Conservation (phyloP, 2,329 filamentous ascomycete genomes). For the Penicillium sp. region DNA sequence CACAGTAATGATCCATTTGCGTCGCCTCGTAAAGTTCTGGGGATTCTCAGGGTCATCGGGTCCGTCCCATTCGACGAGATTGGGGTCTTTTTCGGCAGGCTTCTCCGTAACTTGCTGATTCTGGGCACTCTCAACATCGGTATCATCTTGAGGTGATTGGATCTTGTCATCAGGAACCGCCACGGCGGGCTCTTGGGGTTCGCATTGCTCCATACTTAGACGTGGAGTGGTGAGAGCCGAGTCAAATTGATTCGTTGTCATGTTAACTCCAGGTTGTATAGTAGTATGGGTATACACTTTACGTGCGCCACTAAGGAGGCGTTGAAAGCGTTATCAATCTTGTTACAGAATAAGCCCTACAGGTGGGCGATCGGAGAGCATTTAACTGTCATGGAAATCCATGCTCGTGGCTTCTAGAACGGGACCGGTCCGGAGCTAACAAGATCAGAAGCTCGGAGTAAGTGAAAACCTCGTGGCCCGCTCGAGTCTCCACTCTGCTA, state of each 20-base stretch:
- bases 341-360: neutral
- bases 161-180: slow-evolving; percentile 5
- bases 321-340: neutral
- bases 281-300: neutral
- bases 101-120: slow-evolving; percentile 8
- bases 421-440: slow-evolving; percentile 5
- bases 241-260: slow-evolving; percentile 11
- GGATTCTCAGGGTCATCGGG: slow-evolving; percentile 31
- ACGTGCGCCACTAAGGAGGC: neutral
- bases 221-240: slow-evolving; percentile 19
- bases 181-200: neutral
- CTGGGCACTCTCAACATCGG: slow-evolving; percentile 17
- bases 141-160: slow-evolving; percentile 5
- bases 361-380: neutral
- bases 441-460: neutral
- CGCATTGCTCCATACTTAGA: slow-evolving; percentile 16
- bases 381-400: slow-evolving; percentile 6
- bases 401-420: slow-evolving; percentile 2
- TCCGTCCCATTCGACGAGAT: slow-evolving; percentile 32
- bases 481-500: slow-evolving; percentile 1
- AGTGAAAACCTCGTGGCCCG: neutral
- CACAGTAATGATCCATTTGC: slow-evolving; percentile 46
- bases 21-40: slow-evolving; percentile 22
- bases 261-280: neutral
- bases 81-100: slow-evolving; percentile 24